Percentiles rank a stretch among this genome's conserved stretches.
Evolutionary conservation across 2,329 filamentous ascomycete species (phyloP).

Genomic region (Hirsutella minnesotensis): DNA sequence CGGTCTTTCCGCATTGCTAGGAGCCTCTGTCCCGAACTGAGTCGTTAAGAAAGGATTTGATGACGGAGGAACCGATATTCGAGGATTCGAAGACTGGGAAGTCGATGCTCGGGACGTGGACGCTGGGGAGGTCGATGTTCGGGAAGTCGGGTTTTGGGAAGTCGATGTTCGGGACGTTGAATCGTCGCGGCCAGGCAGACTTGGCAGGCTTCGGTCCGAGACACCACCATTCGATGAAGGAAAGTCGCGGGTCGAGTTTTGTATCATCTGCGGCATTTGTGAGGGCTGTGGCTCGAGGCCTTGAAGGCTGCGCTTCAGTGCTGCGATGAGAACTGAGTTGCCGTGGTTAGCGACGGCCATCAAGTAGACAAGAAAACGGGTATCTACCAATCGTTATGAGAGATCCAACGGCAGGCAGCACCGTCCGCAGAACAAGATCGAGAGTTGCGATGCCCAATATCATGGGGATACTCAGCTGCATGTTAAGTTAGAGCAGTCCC

Average conservation of each 20-base stretch:
- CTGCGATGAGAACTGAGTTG: not conserved
- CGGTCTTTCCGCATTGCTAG: not conserved
- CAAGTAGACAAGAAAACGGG: not conserved
- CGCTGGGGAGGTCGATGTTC: no score
- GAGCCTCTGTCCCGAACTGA: not conserved
- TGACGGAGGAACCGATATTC: no score
- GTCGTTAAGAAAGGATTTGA: not conserved
- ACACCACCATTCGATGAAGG: not conserved
- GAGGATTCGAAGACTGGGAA: no score
- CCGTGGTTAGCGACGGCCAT: not conserved
- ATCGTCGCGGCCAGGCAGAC: no score
- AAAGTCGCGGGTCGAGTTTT: not conserved
- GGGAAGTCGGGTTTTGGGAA: no score
- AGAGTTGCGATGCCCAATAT: constrained; percentile 33
- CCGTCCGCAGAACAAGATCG: constrained; percentile 31
- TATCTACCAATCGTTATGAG: constrained; percentile 33
- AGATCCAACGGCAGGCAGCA: constrained; percentile 38
- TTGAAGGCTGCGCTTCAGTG: not conserved
- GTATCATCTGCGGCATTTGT: not conserved
- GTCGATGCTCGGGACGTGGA: no score
- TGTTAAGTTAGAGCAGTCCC: no score
- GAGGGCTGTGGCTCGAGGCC: not conserved
- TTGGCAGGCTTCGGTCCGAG: no score
- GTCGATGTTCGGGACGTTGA: no score
- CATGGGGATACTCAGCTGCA: constrained; percentile 38